Base-by-base conservation (phyloP, 225 moss, liverwort and hornwort species). In the Bryoerythrophyllum caledonicum region DNA sequence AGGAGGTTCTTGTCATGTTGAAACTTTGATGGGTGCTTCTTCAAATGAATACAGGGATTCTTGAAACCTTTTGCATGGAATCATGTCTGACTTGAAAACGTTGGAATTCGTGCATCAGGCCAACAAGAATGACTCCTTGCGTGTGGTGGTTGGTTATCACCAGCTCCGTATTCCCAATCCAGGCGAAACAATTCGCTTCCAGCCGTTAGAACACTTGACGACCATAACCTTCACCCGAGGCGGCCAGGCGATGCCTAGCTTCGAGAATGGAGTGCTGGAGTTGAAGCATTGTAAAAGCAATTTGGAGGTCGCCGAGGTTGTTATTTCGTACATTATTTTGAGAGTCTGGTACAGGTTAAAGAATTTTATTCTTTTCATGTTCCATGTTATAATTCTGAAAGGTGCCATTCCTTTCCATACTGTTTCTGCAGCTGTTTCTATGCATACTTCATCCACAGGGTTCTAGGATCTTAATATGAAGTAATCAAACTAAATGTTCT, bases 221-320 rank as follows among this genome's bases (percentile, higher is more conserved):
- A 76, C 92, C 17, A 82, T 97, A 71, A 24, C 41, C 6, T 94
- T 94, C 77, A 74, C 70, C 40, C 87, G 94, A 80, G 81, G 76
- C 26, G 82, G 79, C 63, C 86, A 85, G 60, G 58, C 65, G 25
- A 76, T 75, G 53, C 48, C 86, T 73, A 81, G 75, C 35, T 64
- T 84, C 55, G 79, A 78, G 72, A 91, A 91, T 46, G 81, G 79
- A 73, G 88, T 85, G 75, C 74, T 67, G 61, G 83, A 91, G 65
- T 73, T 71, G 63, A 87, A 86, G 71, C 49, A 75, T 24, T 85
- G 82, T 72, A 91, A 83, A 67, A 91, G 87, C 57, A 97, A 87
- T 73, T 86, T 97, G 86, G 96, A 94, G 79, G 80, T 92, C 63
- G 96, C 93, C 23, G 96, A 96, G 93, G 96, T 96, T 49, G 63